A percentile compares a stretch with the other conserved stretches of the same genome.
Evolutionary conservation across 805 yeast genomes (phyloP).

Genomic region (Metschnikowia proteae): DNA sequence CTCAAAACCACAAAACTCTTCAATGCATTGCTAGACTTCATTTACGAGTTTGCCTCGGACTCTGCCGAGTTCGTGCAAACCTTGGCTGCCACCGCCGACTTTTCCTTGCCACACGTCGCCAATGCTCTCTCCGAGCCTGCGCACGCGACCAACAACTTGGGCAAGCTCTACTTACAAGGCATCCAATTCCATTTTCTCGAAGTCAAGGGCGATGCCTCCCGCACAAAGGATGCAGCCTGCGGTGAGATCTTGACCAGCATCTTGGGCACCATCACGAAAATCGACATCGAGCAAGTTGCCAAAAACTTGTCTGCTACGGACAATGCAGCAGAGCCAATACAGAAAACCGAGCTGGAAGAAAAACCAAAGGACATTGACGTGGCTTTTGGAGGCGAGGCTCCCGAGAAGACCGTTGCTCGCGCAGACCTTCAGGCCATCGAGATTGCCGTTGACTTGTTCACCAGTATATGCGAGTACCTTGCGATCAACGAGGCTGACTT

Average conservation of each 20-base stretch:
- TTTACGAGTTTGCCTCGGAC: constrained; percentile 59
- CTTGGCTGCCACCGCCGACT: constrained; percentile 16
- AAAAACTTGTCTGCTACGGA: constrained; percentile 18
- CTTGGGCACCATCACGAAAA: constrained; percentile 21
- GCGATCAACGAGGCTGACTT: constrained; percentile 28
- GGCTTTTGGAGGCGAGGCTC: constrained; percentile 24
- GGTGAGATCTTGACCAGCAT: constrained; percentile 21
- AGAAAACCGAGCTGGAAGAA: constrained; percentile 16
- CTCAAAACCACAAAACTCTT: constrained; percentile 40
- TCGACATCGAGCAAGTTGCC: constrained; percentile 24
- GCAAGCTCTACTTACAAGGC: constrained; percentile 38
- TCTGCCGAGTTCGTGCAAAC: constrained; percentile 49
- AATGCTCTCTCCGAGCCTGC: constrained; percentile 17
- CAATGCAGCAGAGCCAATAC: constrained; percentile 36
- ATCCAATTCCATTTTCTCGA: constrained; percentile 42
- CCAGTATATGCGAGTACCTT: constrained; percentile 65
- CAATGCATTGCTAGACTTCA: constrained; percentile 52
- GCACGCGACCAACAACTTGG: constrained; percentile 23
- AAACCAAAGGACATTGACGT: constrained; percentile 23
- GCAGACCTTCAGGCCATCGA: constrained; percentile 62
- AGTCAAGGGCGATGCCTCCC: constrained; percentile 17
- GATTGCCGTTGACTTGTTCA: constrained; percentile 66
- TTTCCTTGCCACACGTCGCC: constrained; percentile 18
- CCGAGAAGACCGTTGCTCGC: constrained; percentile 44
- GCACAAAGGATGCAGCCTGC: constrained; percentile 19